Percentiles rank a stretch among this genome's conserved stretches.
phyloP scores from a whole-genome alignment of 164 flowering plant genomes.

The Umbellularia californica region DNA sequence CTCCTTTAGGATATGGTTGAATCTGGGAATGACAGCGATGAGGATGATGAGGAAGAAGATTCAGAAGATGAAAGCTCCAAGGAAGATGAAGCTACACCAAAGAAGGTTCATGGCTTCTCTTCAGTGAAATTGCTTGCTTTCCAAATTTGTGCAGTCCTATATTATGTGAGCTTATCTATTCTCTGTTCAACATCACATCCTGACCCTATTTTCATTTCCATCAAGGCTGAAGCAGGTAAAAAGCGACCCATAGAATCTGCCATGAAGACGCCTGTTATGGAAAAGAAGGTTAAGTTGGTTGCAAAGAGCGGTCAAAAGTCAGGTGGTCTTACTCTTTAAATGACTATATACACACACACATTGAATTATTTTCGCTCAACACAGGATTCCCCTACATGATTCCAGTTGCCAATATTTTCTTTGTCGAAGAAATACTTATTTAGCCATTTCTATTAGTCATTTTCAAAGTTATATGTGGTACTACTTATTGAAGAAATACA shows the following conservation, averaged over 20 bases:
- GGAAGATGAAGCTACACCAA: slow-evolving; percentile 51
- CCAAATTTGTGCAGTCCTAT: too few relatives aligned
- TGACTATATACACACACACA: background rate
- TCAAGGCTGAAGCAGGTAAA: slow-evolving; percentile 40
- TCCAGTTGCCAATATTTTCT: too few relatives aligned
- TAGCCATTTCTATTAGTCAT: too few relatives aligned
- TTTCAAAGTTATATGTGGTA: background rate
- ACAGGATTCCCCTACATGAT: too few relatives aligned
- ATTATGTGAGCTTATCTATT: background rate
- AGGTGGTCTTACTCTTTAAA: slow-evolving; percentile 30
- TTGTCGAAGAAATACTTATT: too few relatives aligned
- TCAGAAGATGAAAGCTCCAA: slow-evolving; percentile 24
- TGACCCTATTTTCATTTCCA: background rate
- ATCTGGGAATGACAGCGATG: slow-evolving; percentile 17
- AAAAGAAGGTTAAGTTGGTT: slow-evolving; percentile 60
- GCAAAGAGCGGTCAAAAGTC: slow-evolving; percentile 52
- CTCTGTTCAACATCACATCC: background rate
- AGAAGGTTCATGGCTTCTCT: slow-evolving; percentile 34
- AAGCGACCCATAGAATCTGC: slow-evolving; percentile 55
- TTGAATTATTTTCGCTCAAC: too few relatives aligned
- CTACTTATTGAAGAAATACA: background rate
- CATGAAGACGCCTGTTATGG: slow-evolving; percentile 39
- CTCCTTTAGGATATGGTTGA: slow-evolving; percentile 16
- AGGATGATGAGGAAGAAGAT: slow-evolving; percentile 28
- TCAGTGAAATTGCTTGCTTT: too few relatives aligned